Percentiles rank a stretch among this genome's conserved stretches.
Evolutionary conservation across 192 early-diverging fungal genomes (phyloP).

Genomic region (Diversispora epigaea): DNA sequence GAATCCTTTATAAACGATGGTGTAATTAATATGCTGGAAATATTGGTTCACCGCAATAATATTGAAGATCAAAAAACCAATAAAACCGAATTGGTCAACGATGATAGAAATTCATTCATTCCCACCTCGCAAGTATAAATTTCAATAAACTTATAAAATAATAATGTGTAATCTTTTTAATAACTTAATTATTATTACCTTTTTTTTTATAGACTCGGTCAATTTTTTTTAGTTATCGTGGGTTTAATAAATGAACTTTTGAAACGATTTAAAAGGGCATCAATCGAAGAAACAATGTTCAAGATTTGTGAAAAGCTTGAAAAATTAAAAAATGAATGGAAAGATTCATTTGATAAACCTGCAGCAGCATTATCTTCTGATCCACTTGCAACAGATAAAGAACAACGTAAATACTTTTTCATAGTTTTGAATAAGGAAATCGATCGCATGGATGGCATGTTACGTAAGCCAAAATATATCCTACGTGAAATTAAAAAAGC

Average conservation of each 20-base stretch:
- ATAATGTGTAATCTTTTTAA: background rate
- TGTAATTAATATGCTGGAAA: slow-evolving; percentile 21
- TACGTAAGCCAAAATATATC: background rate
- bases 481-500: no score
- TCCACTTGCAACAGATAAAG: background rate
- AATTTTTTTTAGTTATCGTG: slow-evolving; percentile 38
- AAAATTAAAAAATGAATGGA: slow-evolving; percentile 12
- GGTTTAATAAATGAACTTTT: slow-evolving; percentile 40
- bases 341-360: slow-evolving; percentile 5
- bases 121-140: slow-evolving; percentile 15
- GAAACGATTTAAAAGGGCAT: slow-evolving; percentile 36
- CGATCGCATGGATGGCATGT: background rate
- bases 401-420: slow-evolving; percentile 5
- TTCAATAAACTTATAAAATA: background rate
- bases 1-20: slow-evolving; percentile 25
- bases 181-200: background rate
- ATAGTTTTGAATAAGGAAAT: slow-evolving; percentile 15
- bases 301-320: background rate
- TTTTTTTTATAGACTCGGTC: slow-evolving; percentile 11
- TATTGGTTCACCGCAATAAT: slow-evolving; percentile 32
- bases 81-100: background rate
- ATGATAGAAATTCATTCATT: slow-evolving; percentile 17
- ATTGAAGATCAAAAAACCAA: slow-evolving; percentile 12
- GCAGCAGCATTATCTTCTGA: background rate
- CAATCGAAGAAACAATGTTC: slow-evolving; percentile 3